Evolutionary conservation across 257 asterid species (phyloP).

Genomic region (Handroanthus guayacan): DNA sequence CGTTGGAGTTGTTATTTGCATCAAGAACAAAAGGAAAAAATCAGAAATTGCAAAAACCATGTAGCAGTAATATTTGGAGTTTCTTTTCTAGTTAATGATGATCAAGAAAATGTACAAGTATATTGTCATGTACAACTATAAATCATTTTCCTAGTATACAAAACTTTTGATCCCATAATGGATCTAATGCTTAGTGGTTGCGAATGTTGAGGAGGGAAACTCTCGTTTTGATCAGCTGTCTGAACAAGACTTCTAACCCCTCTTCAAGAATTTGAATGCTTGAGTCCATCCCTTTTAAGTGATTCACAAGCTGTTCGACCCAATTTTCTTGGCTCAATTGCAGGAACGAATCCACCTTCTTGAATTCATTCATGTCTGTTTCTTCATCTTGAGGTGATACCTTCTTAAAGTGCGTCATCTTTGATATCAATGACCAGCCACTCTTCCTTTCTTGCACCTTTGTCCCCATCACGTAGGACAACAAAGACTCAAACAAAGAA

Average conservation of each 20-base stretch:
- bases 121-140: too few relatives aligned
- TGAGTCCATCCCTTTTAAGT: slow-evolving; percentile 45
- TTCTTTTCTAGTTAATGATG: too few relatives aligned
- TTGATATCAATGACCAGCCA: slow-evolving; percentile 42
- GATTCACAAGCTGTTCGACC: slow-evolving; percentile 25
- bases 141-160: too few relatives aligned
- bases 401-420: slow-evolving; percentile 38
- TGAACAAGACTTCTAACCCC: slow-evolving; percentile 45
- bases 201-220: slow-evolving; percentile 42
- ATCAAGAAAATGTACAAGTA: too few relatives aligned
- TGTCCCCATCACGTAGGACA: slow-evolving; percentile 33
- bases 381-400: slow-evolving; percentile 4
- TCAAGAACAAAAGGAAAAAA: not conserved
- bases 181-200: slow-evolving; percentile 22
- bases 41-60: not conserved
- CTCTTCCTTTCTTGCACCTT: slow-evolving; percentile 33
- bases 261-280: slow-evolving; percentile 45
- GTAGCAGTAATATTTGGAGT: too few relatives aligned
- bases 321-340: slow-evolving; percentile 9
- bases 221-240: slow-evolving; percentile 46
- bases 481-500: slow-evolving; percentile 34
- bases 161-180: not conserved
- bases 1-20: not conserved
- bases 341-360: slow-evolving; percentile 41
- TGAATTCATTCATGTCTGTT: slow-evolving; percentile 41